Conservation (phyloP, 2,329 filamentous ascomycete genomes). For the Colletotrichum euphorbiae region DNA sequence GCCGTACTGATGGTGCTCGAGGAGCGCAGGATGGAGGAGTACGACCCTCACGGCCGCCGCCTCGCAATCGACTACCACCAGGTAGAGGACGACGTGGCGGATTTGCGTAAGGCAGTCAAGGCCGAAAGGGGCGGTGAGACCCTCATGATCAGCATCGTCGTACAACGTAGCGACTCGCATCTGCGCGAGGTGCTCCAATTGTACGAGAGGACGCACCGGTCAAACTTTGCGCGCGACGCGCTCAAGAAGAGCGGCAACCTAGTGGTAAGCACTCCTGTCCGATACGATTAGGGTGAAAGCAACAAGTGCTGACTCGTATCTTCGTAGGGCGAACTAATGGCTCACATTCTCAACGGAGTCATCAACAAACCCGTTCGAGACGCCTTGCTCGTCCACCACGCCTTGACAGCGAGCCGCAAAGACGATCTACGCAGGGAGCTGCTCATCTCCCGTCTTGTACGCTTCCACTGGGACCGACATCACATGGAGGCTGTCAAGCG, state of each 20-base stretch:
- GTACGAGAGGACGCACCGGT: slow-evolving; percentile 79
- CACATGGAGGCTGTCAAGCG: slow-evolving; percentile 85
- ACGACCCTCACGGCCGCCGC: slow-evolving; percentile 70
- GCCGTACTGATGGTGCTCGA: slow-evolving; percentile 88
- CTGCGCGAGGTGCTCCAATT: slow-evolving; percentile 80
- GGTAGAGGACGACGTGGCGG: slow-evolving; percentile 78
- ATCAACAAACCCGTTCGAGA: slow-evolving; percentile 97
- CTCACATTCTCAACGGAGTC: slow-evolving; percentile 94
- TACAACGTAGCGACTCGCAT: slow-evolving; percentile 84
- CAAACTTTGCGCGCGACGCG: slow-evolving; percentile 90
- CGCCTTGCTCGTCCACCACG: slow-evolving; percentile 90
- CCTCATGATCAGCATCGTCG: slow-evolving; percentile 86
- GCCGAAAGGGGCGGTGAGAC: slow-evolving; percentile 86
- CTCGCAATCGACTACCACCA: slow-evolving; percentile 68
- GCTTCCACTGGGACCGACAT: slow-evolving; percentile 90
- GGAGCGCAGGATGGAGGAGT: slow-evolving; percentile 85
- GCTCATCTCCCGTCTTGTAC: slow-evolving; percentile 86
- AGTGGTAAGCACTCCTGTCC: slow-evolving; percentile 73
- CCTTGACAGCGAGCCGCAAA: slow-evolving; percentile 78
- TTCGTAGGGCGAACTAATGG: slow-evolving; percentile 86
- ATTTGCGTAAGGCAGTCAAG: slow-evolving; percentile 75
- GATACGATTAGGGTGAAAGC: neutral
- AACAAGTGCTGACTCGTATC: slow-evolving; percentile 10
- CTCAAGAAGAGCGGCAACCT: slow-evolving; percentile 91
- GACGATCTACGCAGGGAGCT: slow-evolving; percentile 84